phyloP scores from a whole-genome alignment of 352 stramenopile species.

The Phytophthora ohioensis region DNA sequence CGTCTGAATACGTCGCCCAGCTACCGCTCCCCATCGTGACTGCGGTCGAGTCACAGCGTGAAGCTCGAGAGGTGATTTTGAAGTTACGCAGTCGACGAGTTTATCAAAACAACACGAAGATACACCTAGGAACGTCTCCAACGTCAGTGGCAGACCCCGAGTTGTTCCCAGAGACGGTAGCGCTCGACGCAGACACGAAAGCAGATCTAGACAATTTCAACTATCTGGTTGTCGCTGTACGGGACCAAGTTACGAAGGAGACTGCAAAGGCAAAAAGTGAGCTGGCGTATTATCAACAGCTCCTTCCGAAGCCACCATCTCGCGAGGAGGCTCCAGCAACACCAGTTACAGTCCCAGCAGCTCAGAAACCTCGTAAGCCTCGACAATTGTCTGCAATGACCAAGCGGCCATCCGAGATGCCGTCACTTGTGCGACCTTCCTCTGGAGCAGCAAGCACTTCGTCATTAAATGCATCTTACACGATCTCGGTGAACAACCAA shows the following conservation, averaged over 20 bases:
- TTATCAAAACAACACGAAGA: background rate
- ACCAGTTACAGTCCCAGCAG: background rate
- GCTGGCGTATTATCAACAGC: slow-evolving; percentile 63
- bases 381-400: slow-evolving; percentile 18
- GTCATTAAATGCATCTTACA: background rate
- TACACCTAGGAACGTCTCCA: background rate
- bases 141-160: slow-evolving; percentile 19
- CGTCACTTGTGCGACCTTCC: slow-evolving; percentile 23
- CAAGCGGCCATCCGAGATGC: slow-evolving; percentile 25
- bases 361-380: slow-evolving; percentile 11
- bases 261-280: slow-evolving; percentile 55
- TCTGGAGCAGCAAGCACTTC: background rate
- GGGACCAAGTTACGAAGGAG: slow-evolving; percentile 43
- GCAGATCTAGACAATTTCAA: slow-evolving; percentile 68
- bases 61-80: slow-evolving; percentile 51
- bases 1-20: background rate
- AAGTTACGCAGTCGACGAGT: slow-evolving; percentile 43
- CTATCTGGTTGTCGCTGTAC: slow-evolving; percentile 54
- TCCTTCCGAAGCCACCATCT: slow-evolving; percentile 44
- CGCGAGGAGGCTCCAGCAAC: slow-evolving; percentile 3
- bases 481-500: slow-evolving; percentile 21
- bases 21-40: slow-evolving; percentile 7
- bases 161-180: slow-evolving; percentile 41
- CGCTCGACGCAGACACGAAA: slow-evolving; percentile 41
- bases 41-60: slow-evolving; percentile 35